These are phyloP conservation scores for Leccinum longicurvipes DNA, from an alignment of 768 basidiomycete genomes.

Conservation along the genomic window DNA sequence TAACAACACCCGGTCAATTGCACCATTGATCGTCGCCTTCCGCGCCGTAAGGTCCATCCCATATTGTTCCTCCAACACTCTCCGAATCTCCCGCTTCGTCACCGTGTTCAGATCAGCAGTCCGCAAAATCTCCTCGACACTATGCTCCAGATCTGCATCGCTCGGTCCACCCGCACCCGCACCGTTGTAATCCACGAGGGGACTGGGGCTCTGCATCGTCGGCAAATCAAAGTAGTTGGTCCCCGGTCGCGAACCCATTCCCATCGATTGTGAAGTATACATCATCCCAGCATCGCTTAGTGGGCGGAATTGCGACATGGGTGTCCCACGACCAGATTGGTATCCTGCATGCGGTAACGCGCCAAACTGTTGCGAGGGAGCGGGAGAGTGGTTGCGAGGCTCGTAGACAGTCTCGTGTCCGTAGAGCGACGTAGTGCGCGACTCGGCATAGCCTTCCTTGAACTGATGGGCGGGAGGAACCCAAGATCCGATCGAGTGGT, in stretches of 20 bases:
- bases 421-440: constrained; percentile 75
- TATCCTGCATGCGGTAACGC: constrained; percentile 60
- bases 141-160: constrained; percentile 69
- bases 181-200: constrained; percentile 35
- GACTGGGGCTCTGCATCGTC: constrained; percentile 48
- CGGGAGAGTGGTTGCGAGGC: constrained; percentile 67
- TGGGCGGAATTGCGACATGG: constrained; percentile 44
- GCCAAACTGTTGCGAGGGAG: constrained; percentile 61
- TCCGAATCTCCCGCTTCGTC: constrained; percentile 89
- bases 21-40: constrained; percentile 72
- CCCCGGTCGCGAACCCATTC: constrained; percentile 62
- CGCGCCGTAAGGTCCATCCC: constrained; percentile 71
- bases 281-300: constrained; percentile 36
- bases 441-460: constrained; percentile 75
- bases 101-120: constrained; percentile 83
- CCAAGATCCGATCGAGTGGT: constrained; percentile 94
- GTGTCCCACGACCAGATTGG: constrained; percentile 76
- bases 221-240: constrained; percentile 78
- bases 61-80: constrained; percentile 78
- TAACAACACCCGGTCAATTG: constrained; percentile 70
- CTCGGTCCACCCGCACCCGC: constrained; percentile 47
- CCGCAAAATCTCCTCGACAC: constrained; percentile 70
- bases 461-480: constrained; percentile 71
- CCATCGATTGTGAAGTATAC: constrained; percentile 61
- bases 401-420: constrained; percentile 89